phyloP scores from a whole-genome alignment of 257 asterid genomes.

The Przewalskia tangutica region DNA sequence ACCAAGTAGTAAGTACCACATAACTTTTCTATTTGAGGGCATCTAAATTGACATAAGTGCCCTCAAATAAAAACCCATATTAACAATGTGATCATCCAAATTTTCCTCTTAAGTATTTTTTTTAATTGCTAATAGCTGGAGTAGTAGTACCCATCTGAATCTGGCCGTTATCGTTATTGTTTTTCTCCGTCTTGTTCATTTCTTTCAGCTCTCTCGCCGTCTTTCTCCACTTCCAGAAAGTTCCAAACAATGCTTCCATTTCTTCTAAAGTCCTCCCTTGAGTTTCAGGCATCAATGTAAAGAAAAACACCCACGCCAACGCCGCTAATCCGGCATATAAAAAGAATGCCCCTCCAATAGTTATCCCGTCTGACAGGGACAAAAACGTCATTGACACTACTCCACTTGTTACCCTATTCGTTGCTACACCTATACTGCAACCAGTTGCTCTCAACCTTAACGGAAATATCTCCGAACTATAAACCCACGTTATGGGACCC shows the following conservation, averaged over 20 bases:
- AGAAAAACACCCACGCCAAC: conserved; percentile 40
- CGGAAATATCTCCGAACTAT: conserved; percentile 64
- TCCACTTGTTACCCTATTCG: conserved; percentile 54
- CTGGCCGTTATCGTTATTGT: not conserved
- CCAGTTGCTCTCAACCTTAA: conserved; percentile 57
- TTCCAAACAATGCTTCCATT: conserved; percentile 55
- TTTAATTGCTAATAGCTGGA: not conserved
- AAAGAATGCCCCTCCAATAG: conserved; percentile 54
- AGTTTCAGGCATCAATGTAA: conserved; percentile 50
- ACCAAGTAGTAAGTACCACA: not conserved
- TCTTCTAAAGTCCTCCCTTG: conserved; percentile 58
- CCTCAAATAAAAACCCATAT: not conserved
- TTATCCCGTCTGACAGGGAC: conserved; percentile 24
- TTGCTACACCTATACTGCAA: conserved; percentile 50
- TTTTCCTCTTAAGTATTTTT: not conserved
- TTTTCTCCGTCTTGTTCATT: conserved; percentile 9
- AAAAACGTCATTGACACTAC: conserved; percentile 53
- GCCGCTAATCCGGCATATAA: conserved; percentile 33
- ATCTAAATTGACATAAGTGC: not conserved
- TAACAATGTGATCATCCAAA: not conserved
- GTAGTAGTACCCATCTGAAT: conserved; percentile 17
- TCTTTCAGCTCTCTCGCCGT: conserved; percentile 24
- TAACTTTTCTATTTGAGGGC: not conserved
- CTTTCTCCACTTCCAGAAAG: conserved; percentile 44
- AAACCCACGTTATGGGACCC: conserved; percentile 83